Conservation (phyloP, 75 land plant species). For the Selaginella moellendorffii region DNA sequence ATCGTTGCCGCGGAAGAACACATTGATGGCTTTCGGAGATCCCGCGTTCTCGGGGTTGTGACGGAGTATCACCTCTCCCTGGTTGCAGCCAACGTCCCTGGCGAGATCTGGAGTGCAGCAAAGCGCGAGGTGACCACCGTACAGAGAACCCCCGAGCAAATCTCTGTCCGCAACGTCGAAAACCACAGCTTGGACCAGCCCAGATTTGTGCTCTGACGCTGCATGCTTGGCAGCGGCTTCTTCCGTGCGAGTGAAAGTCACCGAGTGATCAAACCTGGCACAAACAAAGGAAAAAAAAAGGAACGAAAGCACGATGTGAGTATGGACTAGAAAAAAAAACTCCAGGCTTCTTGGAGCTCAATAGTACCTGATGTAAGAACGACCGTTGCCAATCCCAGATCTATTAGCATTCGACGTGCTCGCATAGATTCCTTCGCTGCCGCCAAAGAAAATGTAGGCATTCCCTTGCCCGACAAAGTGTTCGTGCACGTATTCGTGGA, state of each 20-base stretch:
- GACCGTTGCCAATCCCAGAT: slow-evolving; percentile 3
- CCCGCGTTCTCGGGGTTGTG: slow-evolving; percentile 28
- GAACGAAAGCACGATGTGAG: not conserved
- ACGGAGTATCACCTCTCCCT: slow-evolving; percentile 52
- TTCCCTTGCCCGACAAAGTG: slow-evolving; percentile 6
- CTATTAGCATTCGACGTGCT: not conserved
- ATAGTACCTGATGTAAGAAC: slow-evolving; percentile 1
- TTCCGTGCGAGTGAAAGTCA: slow-evolving; percentile 34
- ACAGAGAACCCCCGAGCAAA: slow-evolving; percentile 24
- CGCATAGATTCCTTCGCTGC: slow-evolving; percentile 14
- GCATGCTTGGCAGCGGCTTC: slow-evolving; percentile 18
- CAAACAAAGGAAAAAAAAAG: not conserved
- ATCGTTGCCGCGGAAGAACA: not conserved
- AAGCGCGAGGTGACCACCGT: slow-evolving; percentile 15
- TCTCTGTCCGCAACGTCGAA: slow-evolving; percentile 35
- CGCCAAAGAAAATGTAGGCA: slow-evolving; percentile 14
- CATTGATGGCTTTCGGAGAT: slow-evolving; percentile 6
- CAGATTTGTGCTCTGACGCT: slow-evolving; percentile 12
- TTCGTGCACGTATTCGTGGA: slow-evolving; percentile 9
- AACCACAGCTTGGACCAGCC: slow-evolving; percentile 30
- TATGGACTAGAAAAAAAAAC: not conserved
- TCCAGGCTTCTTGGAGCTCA: not conserved
- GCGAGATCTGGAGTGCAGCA: slow-evolving; percentile 43
- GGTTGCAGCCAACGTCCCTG: slow-evolving; percentile 34
- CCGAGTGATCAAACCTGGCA: slow-evolving; percentile 40